Evolutionary conservation across 2,329 filamentous ascomycete genomes (phyloP).

Genomic region (Pseudocercospora fuligena): DNA sequence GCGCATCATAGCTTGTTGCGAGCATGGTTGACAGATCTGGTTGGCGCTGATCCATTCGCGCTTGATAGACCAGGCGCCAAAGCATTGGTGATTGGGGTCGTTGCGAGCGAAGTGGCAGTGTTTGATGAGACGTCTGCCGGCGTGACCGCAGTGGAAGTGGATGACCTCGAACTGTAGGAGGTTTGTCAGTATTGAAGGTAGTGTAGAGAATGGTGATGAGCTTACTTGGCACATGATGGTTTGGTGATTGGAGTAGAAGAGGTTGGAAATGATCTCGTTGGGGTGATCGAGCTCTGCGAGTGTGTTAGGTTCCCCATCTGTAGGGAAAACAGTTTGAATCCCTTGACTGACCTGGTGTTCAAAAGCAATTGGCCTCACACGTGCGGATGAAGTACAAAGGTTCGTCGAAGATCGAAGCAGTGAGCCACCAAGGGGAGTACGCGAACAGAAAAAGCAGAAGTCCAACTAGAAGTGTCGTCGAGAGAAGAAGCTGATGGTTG

Average conservation of each 20-base stretch:
- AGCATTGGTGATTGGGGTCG: conserved; percentile 71
- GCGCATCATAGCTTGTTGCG: conserved; percentile 33
- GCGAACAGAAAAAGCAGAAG: conserved; percentile 20
- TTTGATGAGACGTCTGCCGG: conserved; percentile 63
- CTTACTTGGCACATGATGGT: conserved; percentile 37
- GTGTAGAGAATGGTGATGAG: background rate
- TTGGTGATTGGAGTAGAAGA: background rate
- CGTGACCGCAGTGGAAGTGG: conserved; percentile 68
- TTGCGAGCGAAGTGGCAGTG: conserved; percentile 78
- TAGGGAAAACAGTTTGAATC: background rate
- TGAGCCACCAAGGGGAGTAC: conserved; percentile 18
- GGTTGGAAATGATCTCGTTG: background rate
- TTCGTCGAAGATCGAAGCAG: conserved; percentile 8
- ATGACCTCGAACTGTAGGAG: conserved; percentile 67
- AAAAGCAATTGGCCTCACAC: conserved; percentile 1
- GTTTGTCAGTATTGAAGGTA: background rate
- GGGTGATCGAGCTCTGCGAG: background rate
- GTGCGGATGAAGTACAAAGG: background rate
- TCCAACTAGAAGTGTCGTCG: conserved; percentile 11
- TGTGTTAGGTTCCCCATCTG: background rate
- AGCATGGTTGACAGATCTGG: conserved; percentile 55
- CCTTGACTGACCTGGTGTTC: background rate
- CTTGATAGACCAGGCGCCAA: conserved; percentile 66
- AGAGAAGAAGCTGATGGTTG: conserved; percentile 6
- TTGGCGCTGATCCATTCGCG: conserved; percentile 64